Base-by-base conservation (phyloP, 2,329 filamentous ascomycete species). In the Ophiocordyceps polyrhachis-furcata region DNA sequence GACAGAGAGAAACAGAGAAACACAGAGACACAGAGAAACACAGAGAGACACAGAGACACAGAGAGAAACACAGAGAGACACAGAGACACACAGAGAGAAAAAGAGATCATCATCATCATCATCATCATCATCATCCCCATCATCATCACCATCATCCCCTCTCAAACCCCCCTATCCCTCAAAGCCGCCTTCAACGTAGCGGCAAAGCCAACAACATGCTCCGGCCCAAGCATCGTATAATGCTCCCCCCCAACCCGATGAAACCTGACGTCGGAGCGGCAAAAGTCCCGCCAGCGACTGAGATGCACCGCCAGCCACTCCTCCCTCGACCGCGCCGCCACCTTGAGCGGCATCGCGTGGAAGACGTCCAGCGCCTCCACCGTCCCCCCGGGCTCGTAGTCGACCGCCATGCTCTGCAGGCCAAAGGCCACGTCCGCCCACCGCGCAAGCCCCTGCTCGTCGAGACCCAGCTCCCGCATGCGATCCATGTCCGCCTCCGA, bases 391-490 rank as follows among this genome's bases (percentile, higher is more conserved):
- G 47, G 47, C 31, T 69, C 62, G 48, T 70, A 71, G 15, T 68
- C 58, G 0, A 50, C 44, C 3, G 60, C 62, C 40, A 66, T 60
- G 41, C 31, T 20, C 20, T 43, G 42, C 51, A 68, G 44, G 0
- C 50, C 48, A 41, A 53, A 60, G 0, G 64, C 59, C 1, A 69
- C 43, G 19, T 58, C 50, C 0, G 57, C 56, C 63, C 65, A 68
- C 3, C 49, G 50, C 13, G 49, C 45, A 42, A 67, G 46, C 4
- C 46, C 50, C 8, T 51, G 43, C 19, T 48, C 45, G 19, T 49
- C 50, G 11, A 65, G 46, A 9, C 52, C 58, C 23, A 65, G 48
- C 45, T 64, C 59, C n/a, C 46, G 41, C 48, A 57, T 29, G 14
- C 58, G 52, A 37, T 43, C 38, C 9, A 43, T 20, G 5, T 56